These are phyloP conservation scores for Endothia cerciana DNA, from an alignment of 2,329 filamentous ascomycete genomes.

Conservation along the genomic window DNA sequence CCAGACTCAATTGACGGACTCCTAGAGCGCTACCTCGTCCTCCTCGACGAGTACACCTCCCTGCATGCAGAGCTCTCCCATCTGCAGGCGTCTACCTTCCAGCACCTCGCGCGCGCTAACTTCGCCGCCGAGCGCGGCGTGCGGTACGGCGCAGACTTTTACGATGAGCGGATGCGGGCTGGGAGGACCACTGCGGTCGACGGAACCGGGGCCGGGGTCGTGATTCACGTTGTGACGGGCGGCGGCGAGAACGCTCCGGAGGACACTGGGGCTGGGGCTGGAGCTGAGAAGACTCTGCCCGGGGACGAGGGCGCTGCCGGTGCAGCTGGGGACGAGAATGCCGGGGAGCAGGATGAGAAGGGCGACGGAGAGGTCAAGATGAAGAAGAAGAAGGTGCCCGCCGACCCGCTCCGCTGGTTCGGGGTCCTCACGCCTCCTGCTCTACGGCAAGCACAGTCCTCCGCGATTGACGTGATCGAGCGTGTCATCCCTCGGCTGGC, in stretches of 20 bases:
- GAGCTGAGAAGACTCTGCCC: conserved; percentile 17
- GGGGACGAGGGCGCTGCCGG: conserved; percentile 8
- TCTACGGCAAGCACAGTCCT: conserved; percentile 61
- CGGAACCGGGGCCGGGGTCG: not conserved
- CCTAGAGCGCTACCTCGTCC: conserved; percentile 65
- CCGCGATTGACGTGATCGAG: conserved; percentile 61
- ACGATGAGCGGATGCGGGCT: conserved; percentile 75
- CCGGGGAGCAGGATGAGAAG: conserved; percentile 21
- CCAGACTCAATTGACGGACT: conserved; percentile 60
- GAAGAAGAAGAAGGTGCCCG: conserved; percentile 21
- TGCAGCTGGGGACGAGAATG: conserved; percentile 21
- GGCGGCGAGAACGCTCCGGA: not conserved
- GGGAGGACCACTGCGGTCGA: conserved; percentile 36
- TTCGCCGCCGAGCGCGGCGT: conserved; percentile 67
- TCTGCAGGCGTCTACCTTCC: conserved; percentile 60
- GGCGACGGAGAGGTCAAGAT: conserved; percentile 30
- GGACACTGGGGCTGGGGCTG: not conserved
- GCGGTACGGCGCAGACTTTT: conserved; percentile 71
- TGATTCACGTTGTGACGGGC: not conserved
- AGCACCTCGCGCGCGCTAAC: conserved; percentile 73
- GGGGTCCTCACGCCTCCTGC: conserved; percentile 57
- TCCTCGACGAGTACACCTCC: conserved; percentile 69
- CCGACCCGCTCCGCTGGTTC: conserved; percentile 64
- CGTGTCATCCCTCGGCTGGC: conserved; percentile 60
- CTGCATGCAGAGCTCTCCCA: conserved; percentile 58